These are phyloP conservation scores for Trichaptum fuscoviolaceum DNA, from an alignment of 768 basidiomycete genomes.

Conservation along the genomic window DNA sequence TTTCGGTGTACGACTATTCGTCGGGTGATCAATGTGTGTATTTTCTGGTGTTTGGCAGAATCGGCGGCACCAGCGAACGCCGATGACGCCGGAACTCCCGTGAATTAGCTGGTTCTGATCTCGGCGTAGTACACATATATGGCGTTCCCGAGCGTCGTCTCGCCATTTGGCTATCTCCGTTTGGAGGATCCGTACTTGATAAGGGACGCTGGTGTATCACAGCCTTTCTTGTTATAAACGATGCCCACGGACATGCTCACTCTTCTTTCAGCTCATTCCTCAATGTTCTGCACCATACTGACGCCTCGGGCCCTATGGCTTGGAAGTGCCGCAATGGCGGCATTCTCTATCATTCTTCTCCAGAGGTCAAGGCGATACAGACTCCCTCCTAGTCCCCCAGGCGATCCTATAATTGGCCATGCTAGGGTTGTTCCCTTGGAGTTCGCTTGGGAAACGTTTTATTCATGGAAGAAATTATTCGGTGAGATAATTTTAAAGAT, in stretches of 20 bases:
- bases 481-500: conserved; percentile 16
- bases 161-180: not conserved
- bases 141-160: not conserved
- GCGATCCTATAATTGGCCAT: conserved; percentile 26
- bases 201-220: not conserved
- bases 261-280: not conserved
- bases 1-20: no score
- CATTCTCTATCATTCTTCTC: not conserved
- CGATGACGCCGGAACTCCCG: not conserved
- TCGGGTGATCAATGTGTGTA: no score
- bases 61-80: no score
- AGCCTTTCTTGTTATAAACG: not conserved
- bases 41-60: no score
- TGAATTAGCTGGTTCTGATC: not conserved
- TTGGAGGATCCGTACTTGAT: not conserved
- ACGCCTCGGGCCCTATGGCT: not conserved
- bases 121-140: not conserved
- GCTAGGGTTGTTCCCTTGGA: conserved; percentile 22
- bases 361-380: not conserved
- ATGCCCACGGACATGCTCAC: not conserved
- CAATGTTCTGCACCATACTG: not conserved
- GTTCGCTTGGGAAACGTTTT: conserved; percentile 20
- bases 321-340: not conserved
- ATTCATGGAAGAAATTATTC: conserved; percentile 22
- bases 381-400: conserved; percentile 25